These are phyloP conservation scores for Sclerotinia minor DNA, from an alignment of 2,329 filamentous ascomycete genomes.

Conservation along the genomic window DNA sequence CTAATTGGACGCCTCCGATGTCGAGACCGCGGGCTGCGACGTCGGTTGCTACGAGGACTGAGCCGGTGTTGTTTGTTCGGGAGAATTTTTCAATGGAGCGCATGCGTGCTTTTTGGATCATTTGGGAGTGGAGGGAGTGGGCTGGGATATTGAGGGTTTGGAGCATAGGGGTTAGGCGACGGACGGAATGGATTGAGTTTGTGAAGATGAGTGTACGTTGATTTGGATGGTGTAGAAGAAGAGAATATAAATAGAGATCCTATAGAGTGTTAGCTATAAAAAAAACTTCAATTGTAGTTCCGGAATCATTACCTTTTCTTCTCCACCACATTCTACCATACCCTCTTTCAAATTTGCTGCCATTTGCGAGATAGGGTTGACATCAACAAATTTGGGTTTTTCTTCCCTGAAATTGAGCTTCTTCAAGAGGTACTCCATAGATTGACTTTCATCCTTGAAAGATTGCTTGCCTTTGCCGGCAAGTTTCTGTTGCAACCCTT, in stretches of 20 bases:
- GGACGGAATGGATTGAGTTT: slow-evolving; percentile 91
- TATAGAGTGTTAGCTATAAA: slow-evolving; percentile 42
- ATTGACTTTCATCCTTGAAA: slow-evolving; percentile 71
- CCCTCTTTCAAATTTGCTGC: slow-evolving; percentile 83
- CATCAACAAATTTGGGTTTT: slow-evolving; percentile 86
- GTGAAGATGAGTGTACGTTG: slow-evolving; percentile 87
- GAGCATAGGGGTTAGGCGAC: slow-evolving; percentile 80
- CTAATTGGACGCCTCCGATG: slow-evolving; percentile 83
- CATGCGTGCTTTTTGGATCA: slow-evolving; percentile 94
- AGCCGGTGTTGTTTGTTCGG: slow-evolving; percentile 53
- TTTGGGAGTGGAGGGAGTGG: slow-evolving; percentile 82
- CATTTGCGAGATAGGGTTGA: slow-evolving; percentile 88
- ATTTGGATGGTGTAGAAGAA: slow-evolving; percentile 79
- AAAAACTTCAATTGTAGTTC: neutral
- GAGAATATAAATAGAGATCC: slow-evolving; percentile 90
- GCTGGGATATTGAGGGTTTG: slow-evolving; percentile 77
- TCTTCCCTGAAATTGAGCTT: slow-evolving; percentile 85
- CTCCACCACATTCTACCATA: slow-evolving; percentile 85
- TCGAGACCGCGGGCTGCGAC: slow-evolving; percentile 92
- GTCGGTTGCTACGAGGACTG: slow-evolving; percentile 87
- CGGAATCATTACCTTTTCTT: slow-evolving; percentile 71
- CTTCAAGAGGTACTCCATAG: slow-evolving; percentile 88
- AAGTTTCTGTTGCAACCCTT: slow-evolving; percentile 86
- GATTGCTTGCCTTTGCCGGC: slow-evolving; percentile 66
- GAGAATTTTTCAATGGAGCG: slow-evolving; percentile 89